These are phyloP conservation scores for Kuraishia floccosa DNA, from an alignment of 805 yeast species.

Conservation along the genomic window DNA sequence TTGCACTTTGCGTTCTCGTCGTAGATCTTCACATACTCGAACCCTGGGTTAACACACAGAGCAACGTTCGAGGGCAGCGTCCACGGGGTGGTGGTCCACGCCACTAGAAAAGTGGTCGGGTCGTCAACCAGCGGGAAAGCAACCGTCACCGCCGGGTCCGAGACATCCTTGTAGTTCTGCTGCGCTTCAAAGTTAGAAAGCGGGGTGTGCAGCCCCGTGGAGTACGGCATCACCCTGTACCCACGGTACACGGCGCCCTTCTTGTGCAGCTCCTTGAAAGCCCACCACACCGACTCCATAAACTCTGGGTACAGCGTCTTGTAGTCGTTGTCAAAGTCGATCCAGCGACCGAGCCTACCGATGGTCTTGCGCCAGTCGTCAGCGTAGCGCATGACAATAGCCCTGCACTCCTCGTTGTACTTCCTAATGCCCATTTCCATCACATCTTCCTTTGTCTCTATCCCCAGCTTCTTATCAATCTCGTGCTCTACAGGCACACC, in stretches of 20 bases:
- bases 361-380: conserved; percentile 90
- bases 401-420: conserved; percentile 89
- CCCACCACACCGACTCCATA: conserved; percentile 99
- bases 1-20: conserved; percentile 79
- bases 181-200: conserved; percentile 97
- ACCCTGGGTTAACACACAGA: conserved; percentile 81
- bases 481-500: conserved; percentile 98
- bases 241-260: conserved; percentile 92
- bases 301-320: conserved; percentile 91
- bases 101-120: conserved; percentile 75
- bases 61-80: conserved; percentile 92
- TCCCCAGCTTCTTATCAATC: conserved; percentile 93
- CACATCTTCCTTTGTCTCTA: conserved; percentile 90
- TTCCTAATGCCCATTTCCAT: conserved; percentile 88
- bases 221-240: conserved; percentile 96
- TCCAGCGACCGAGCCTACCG: conserved; percentile 97
- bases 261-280: conserved; percentile 75
- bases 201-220: conserved; percentile 95
- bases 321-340: conserved; percentile 97
- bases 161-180: conserved; percentile 93
- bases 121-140: conserved; percentile 78
- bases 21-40: conserved; percentile 84
- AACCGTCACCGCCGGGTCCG: conserved; percentile 92
- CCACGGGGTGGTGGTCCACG: conserved; percentile 99
- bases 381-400: conserved; percentile 96